Evolutionary conservation across 768 basidiomycete genomes (phyloP).

Genomic region (Suillus spraguei): DNA sequence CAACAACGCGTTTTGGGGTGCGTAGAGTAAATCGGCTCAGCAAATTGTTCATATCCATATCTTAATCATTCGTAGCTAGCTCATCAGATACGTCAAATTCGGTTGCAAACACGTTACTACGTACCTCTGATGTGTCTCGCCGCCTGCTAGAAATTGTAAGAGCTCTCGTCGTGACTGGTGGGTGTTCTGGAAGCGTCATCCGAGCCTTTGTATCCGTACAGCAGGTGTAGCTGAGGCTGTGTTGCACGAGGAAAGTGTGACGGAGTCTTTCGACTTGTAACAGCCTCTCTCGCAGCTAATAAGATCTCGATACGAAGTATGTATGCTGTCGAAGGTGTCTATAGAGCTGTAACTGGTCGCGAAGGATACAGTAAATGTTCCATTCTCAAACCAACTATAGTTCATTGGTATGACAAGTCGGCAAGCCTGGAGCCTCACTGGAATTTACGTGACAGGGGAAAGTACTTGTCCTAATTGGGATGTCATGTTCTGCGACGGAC

Average conservation of each 20-base stretch:
- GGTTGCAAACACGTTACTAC: not conserved
- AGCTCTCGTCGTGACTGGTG: not conserved
- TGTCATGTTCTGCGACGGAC: not conserved
- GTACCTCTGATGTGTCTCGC: too few species aligned
- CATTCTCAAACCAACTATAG: not conserved
- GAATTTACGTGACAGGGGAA: not conserved
- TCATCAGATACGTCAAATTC: not conserved
- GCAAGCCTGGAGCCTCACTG: too few species aligned
- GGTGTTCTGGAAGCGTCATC: not conserved
- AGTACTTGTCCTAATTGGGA: not conserved
- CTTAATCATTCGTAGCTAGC: not conserved
- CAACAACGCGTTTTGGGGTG: conserved; percentile 1
- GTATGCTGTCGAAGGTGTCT: not conserved
- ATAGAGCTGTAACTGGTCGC: not conserved
- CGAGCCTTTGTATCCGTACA: not conserved
- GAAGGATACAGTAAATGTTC: not conserved
- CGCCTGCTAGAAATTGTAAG: not conserved
- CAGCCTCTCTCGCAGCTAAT: not conserved
- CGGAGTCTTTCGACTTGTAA: not conserved
- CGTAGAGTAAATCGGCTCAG: not conserved
- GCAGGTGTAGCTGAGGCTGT: not conserved
- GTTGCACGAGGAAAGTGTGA: not conserved
- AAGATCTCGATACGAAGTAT: not conserved
- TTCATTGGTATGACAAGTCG: too few species aligned
- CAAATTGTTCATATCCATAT: not conserved